Evolutionary conservation across 1,139 yeast species (phyloP), one percentile per base, ranked within the genome.

Genomic region (Blastobotrys elegans): DNA sequence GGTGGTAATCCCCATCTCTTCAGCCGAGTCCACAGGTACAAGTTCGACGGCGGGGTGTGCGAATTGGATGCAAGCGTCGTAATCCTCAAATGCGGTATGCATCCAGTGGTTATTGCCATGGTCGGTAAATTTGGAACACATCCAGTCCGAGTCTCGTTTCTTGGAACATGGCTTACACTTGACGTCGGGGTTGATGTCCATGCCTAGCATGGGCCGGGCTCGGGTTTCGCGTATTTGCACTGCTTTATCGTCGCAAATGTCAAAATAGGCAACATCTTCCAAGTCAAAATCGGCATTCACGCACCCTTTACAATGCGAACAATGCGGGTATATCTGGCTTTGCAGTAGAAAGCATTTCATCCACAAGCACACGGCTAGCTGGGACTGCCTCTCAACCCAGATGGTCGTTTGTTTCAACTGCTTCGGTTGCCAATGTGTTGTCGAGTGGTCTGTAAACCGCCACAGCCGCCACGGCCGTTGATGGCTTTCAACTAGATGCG

Each of bases 331-430:
- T 4, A 40, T 30, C 17, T 40, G 35, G 13, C 7, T 8, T 17
- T n/a, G n/a, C 13, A 40, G 20, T 26, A 40, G 18, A 29, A 40
- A 40, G 20, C 43, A 40, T 7, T 14, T 11, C 27, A 18, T 14
- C 43, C 43, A 40, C 20, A 40, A 40, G 20, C 43, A 40, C 4
- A 40, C 43, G 13, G 43, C 43, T 7, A 40, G 7, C 16, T 40
- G 27, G n/a, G 35, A 29, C 4, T 14, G 11, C n/a, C 18, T 40
- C 29, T 40, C 43, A 4, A 40, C 43, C n/a, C 43, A 16, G 26
- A 40, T 40, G 2, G 43, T 31, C 26, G 43, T 40, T 5, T 40
- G 4, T 5, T 2, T 3, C n/a, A 40, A 26, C 18, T 40, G 43
- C 6, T 17, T 17, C 4, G 43, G 43, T 3, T 21, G 22, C 11